Evolutionary conservation across 495 filamentous ascomycete genomes (phyloP).

Genomic region (Ramalina intermedia): DNA sequence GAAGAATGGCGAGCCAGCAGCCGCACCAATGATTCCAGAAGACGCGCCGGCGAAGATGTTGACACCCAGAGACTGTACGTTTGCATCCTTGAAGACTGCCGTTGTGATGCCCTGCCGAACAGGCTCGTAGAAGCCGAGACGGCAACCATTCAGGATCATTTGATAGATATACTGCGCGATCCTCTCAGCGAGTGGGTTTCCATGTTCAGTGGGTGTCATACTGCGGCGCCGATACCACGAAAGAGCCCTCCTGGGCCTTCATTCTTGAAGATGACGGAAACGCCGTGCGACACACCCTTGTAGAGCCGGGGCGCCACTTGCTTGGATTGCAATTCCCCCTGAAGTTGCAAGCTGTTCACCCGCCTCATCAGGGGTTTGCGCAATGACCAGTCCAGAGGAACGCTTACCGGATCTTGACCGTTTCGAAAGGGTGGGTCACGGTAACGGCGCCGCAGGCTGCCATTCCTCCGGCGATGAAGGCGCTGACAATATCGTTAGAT

Average conservation of each 20-base stretch:
- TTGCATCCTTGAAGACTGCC: constrained; percentile 52
- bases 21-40: constrained; percentile 80
- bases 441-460: constrained; percentile 96
- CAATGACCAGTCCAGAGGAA: not conserved
- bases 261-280: constrained; percentile 79
- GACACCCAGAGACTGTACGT: constrained; percentile 66
- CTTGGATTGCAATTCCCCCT: constrained; percentile 87
- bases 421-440: constrained; percentile 96
- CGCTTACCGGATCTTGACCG: constrained; percentile 85
- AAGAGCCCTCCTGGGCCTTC: constrained; percentile 79
- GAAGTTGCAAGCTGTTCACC: constrained; percentile 67
- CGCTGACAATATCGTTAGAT: constrained; percentile 23
- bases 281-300: constrained; percentile 82
- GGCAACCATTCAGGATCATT: constrained; percentile 89
- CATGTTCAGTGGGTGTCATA: constrained; percentile 22
- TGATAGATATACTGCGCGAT: constrained; percentile 76
- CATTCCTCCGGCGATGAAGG: constrained; percentile 88
- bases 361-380: not conserved
- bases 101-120: constrained; percentile 55
- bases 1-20: constrained; percentile 89
- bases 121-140: constrained; percentile 95
- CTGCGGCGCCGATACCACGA: constrained; percentile 77
- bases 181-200: constrained; percentile 4
- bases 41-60: constrained; percentile 86
- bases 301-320: constrained; percentile 73